These are phyloP conservation scores for Theobroma cacao DNA, from an alignment of 345 rosid genomes.

Conservation along the genomic window DNA sequence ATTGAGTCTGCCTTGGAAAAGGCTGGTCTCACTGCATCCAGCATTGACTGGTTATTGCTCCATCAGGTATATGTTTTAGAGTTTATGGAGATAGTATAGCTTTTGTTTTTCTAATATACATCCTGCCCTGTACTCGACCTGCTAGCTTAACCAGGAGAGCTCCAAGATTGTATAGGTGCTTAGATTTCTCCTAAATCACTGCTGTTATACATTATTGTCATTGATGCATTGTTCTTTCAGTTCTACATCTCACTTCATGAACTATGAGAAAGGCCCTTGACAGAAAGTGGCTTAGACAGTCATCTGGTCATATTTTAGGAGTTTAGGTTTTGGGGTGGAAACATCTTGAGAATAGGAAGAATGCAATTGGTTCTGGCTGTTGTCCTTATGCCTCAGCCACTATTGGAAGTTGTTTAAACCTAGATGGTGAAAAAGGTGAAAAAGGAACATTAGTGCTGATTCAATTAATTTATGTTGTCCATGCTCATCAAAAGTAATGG, in stretches of 20 bases:
- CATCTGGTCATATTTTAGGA: background rate
- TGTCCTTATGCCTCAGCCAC: background rate
- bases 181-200: background rate
- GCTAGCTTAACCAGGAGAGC: background rate
- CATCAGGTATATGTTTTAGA: conserved; percentile 65
- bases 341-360: background rate
- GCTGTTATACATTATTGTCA: background rate
- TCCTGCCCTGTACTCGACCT: background rate
- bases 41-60: conserved; percentile 88
- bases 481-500: background rate
- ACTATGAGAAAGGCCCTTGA: background rate
- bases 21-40: conserved; percentile 71
- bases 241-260: background rate
- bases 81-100: background rate
- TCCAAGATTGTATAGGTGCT: background rate
- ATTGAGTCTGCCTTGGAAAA: conserved; percentile 70
- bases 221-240: background rate
- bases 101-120: background rate
- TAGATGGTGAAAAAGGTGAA: background rate
- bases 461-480: background rate
- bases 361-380: background rate
- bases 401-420: background rate
- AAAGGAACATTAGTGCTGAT: background rate
- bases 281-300: background rate
- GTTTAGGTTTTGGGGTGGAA: background rate